Evolutionary conservation across 768 basidiomycete species (phyloP).

Genomic region (Phlegmacium glaucopus): DNA sequence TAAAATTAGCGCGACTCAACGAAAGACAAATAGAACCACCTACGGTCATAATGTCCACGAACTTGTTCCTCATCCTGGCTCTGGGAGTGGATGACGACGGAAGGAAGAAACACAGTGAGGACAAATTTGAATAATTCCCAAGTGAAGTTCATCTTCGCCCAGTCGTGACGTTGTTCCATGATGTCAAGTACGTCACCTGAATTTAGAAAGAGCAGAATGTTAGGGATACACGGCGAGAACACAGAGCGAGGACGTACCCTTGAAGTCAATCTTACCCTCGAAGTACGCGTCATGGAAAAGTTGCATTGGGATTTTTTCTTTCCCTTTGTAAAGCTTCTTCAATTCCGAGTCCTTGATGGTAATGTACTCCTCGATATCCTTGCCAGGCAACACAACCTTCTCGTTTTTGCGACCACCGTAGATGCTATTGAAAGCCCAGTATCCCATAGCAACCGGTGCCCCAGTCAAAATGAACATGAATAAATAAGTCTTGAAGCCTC

Average conservation of each 20-base stretch:
- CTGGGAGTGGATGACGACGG: constrained; percentile 89
- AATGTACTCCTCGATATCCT: constrained; percentile 87
- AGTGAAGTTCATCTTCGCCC: constrained; percentile 91
- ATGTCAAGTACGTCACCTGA: constrained; percentile 91
- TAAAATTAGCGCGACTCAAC: background rate
- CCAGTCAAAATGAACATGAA: constrained; percentile 76
- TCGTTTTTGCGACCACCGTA: constrained; percentile 81
- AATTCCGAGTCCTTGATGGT: constrained; percentile 83
- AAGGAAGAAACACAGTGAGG: constrained; percentile 83
- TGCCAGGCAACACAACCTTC: constrained; percentile 81
- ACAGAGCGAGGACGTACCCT: constrained; percentile 51
- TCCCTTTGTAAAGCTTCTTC: constrained; percentile 74
- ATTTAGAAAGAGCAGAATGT: constrained; percentile 7
- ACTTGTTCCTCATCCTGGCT: constrained; percentile 94
- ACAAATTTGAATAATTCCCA: constrained; percentile 93
- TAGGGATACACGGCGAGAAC: background rate
- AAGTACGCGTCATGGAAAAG: constrained; percentile 97
- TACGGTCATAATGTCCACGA: constrained; percentile 92
- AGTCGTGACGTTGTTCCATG: constrained; percentile 94
- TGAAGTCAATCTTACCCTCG: constrained; percentile 94
- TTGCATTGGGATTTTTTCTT: constrained; percentile 96
- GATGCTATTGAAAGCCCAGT: constrained; percentile 87
- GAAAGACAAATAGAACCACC: constrained; percentile 19
- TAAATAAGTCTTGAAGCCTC: constrained; percentile 83
- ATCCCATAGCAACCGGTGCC: constrained; percentile 73